These are phyloP conservation scores for Taxawa tesnikishii DNA, from an alignment of 2,329 filamentous ascomycete genomes.

Conservation along the genomic window DNA sequence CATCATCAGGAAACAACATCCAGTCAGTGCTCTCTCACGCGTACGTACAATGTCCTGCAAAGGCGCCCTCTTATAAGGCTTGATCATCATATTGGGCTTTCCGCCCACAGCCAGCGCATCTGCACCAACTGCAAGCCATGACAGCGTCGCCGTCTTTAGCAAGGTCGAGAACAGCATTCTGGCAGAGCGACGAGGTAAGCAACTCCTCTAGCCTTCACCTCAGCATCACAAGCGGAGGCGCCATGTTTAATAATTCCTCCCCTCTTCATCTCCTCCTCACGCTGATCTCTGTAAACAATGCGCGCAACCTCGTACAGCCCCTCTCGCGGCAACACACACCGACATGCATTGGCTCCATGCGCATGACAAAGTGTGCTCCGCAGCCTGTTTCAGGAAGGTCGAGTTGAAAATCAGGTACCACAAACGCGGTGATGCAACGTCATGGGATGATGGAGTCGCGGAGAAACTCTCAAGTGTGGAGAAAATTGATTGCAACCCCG, in stretches of 20 bases:
- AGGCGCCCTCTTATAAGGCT: slow-evolving; percentile 35
- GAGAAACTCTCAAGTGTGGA: not conserved
- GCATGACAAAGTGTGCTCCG: not conserved
- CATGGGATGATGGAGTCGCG: not conserved
- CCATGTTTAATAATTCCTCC: not conserved
- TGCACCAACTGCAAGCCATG: slow-evolving; percentile 6
- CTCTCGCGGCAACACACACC: slow-evolving; percentile 7
- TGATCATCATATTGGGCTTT: slow-evolving; percentile 36
- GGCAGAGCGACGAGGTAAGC: not conserved
- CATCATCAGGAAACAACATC: too few relatives aligned
- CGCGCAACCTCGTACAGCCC: slow-evolving; percentile 4
- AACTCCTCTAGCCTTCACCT: not conserved
- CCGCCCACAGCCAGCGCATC: slow-evolving; percentile 36
- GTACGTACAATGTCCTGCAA: slow-evolving; percentile 46
- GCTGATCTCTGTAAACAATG: too few relatives aligned
- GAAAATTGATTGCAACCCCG: not conserved
- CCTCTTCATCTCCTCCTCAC: too few relatives aligned
- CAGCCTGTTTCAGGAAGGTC: slow-evolving; percentile 7
- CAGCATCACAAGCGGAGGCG: slow-evolving; percentile 1
- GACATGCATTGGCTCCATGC: slow-evolving; percentile 3
- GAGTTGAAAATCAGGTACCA: slow-evolving; percentile 10
- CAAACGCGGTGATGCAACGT: too few relatives aligned
- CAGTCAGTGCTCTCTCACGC: too few relatives aligned
- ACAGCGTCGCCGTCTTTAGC: slow-evolving; percentile 13
- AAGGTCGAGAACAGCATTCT: slow-evolving; percentile 16